Evolutionary conservation across 345 rosid genomes (phyloP).

Genomic region (Ceriops decandra): DNA sequence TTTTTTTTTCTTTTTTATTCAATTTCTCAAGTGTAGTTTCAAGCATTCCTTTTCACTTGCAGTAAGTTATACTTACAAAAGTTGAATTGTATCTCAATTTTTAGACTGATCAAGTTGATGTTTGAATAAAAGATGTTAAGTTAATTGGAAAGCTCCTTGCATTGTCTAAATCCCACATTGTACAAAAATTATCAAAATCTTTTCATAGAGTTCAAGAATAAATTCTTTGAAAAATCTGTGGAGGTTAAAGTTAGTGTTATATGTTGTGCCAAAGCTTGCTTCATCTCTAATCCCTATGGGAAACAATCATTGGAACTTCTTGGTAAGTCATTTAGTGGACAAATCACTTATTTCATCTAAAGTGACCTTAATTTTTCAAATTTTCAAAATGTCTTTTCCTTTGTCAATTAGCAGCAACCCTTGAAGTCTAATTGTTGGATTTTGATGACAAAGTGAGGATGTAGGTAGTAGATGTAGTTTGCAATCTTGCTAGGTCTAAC

Average conservation of each 20-base stretch:
- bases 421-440: conserved; percentile 76
- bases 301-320: conserved; percentile 59
- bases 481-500: conserved; percentile 68
- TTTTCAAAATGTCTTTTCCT: background rate
- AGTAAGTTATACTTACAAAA: background rate
- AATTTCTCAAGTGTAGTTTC: too few relatives aligned
- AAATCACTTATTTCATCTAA: conserved; percentile 11
- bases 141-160: too few relatives aligned
- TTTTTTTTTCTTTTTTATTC: too few relatives aligned
- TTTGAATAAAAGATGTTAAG: too few relatives aligned
- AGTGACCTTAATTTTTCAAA: conserved; percentile 15
- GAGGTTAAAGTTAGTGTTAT: conserved; percentile 65
- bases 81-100: too few relatives aligned
- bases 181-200: too few relatives aligned
- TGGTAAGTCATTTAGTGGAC: conserved; percentile 37
- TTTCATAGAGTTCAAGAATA: too few relatives aligned
- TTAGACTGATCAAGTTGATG: too few relatives aligned
- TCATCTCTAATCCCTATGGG: conserved; percentile 54
- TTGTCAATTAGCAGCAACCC: conserved; percentile 50
- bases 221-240: too few relatives aligned
- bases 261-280: conserved; percentile 65
- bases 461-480: conserved; percentile 63
- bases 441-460: conserved; percentile 73
- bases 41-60: too few relatives aligned
- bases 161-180: too few relatives aligned